Conservation (phyloP, 768 basidiomycete species). For the Chalciporus chontae region DNA sequence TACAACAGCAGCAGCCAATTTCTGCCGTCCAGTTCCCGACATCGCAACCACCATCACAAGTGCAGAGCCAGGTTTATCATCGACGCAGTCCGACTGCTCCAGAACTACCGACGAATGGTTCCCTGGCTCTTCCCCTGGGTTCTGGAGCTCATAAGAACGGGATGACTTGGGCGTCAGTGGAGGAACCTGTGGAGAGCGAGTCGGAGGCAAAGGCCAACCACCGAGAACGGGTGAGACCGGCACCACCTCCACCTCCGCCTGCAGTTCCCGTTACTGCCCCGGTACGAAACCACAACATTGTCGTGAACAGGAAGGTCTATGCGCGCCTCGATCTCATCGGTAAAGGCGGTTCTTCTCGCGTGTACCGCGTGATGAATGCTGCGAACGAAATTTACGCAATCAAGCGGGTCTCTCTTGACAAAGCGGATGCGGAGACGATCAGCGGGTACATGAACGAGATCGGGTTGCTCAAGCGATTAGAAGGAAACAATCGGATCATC, state of each 20-base stretch:
- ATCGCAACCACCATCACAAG: conserved; percentile 17
- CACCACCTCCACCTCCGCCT: conserved; percentile 34
- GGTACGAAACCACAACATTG: conserved; percentile 38
- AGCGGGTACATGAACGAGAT: conserved; percentile 97
- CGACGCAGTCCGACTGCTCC: conserved; percentile 69
- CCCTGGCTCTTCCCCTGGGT: conserved; percentile 16
- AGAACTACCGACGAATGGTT: conserved; percentile 46
- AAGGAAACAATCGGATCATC: conserved; percentile 91
- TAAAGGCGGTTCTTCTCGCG: conserved; percentile 92
- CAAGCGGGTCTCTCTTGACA: conserved; percentile 89
- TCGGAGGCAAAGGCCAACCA: conserved; percentile 27
- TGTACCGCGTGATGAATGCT: conserved; percentile 83
- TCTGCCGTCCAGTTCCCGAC: conserved; percentile 24
- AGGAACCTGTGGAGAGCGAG: conserved; percentile 39
- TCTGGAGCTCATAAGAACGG: conserved; percentile 26
- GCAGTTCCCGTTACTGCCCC: conserved; percentile 19
- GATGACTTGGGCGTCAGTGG: conserved; percentile 46
- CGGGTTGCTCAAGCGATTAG: conserved; percentile 85
- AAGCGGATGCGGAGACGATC: conserved; percentile 85
- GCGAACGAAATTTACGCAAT: conserved; percentile 81
- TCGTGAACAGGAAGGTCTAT: conserved; percentile 72
- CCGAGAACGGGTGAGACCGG: conserved; percentile 30
- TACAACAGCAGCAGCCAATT: conserved; percentile 24
- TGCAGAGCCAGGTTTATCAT: conserved; percentile 41
- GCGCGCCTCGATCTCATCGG: conserved; percentile 87